phyloP scores from a whole-genome alignment of 768 basidiomycete genomes.

The Psilocybe azurescens region DNA sequence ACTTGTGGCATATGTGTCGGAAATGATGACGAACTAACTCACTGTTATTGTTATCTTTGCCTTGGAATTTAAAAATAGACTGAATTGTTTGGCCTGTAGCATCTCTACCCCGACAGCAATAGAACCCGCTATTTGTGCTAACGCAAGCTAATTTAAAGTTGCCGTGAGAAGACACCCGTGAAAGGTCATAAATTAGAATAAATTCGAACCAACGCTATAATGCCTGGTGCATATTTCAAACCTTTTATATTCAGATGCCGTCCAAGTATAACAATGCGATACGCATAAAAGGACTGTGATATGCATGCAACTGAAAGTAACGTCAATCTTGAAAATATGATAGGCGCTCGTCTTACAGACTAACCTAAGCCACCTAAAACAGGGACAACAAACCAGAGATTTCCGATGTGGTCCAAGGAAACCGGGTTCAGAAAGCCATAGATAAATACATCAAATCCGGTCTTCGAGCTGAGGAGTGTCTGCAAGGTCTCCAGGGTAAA shows the following conservation, averaged over 20 bases:
- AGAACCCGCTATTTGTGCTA: not conserved
- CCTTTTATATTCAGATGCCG: not conserved
- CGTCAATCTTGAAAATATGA: no score
- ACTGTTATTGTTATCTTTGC: not conserved
- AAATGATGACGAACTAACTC: not conserved
- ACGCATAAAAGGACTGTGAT: constrained; percentile 1
- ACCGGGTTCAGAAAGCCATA: not conserved
- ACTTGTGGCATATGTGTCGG: not conserved
- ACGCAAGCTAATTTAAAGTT: not conserved
- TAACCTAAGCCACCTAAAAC: not conserved
- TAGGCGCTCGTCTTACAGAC: not conserved
- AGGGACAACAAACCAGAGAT: constrained; percentile 3
- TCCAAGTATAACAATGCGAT: constrained; percentile 1
- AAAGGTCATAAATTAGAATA: not conserved
- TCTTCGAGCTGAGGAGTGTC: not conserved
- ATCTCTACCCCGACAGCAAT: not conserved
- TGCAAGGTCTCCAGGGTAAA: not conserved
- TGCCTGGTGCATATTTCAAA: not conserved
- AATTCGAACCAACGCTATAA: not conserved
- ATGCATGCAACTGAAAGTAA: not conserved
- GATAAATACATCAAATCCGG: not conserved
- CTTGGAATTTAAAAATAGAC: not conserved
- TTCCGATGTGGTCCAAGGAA: constrained; percentile 4
- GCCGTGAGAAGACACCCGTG: no score
- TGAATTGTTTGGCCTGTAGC: not conserved